Conservation (phyloP, 495 filamentous ascomycete genomes). For the Penicillium roqueforti region DNA sequence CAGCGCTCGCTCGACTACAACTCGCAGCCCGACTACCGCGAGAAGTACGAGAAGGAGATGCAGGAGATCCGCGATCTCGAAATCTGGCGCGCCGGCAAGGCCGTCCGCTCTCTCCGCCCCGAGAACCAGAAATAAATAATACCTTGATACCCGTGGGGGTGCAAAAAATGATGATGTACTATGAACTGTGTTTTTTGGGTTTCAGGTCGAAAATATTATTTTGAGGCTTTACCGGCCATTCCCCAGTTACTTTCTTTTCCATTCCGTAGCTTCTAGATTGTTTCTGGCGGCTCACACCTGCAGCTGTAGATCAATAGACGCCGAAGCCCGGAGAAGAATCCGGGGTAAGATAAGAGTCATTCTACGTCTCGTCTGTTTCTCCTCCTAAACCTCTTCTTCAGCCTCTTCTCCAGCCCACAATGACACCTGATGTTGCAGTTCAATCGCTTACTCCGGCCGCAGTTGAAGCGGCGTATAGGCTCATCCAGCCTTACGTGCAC, state of each 20-base stretch:
- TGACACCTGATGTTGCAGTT: slow-evolving; percentile 34
- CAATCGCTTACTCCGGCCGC: slow-evolving; percentile 64
- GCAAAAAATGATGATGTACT: slow-evolving; percentile 46
- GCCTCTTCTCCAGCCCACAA: not conserved
- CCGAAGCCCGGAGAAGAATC: slow-evolving; percentile 8
- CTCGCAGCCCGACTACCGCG: slow-evolving; percentile 85
- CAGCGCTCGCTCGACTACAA: slow-evolving; percentile 93
- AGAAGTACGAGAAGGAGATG: slow-evolving; percentile 96
- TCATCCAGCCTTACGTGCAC: slow-evolving; percentile 76
- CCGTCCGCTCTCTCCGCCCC: slow-evolving; percentile 83
- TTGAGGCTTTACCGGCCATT: slow-evolving; percentile 10
- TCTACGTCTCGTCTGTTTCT: too few relatives aligned
- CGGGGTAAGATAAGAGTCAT: slow-evolving; percentile 10
- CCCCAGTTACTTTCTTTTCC: slow-evolving; percentile 6
- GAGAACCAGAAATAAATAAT: slow-evolving; percentile 81
- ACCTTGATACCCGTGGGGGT: slow-evolving; percentile 30
- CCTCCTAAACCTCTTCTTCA: too few relatives aligned
- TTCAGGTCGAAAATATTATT: slow-evolving; percentile 23
- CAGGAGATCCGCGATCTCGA: slow-evolving; percentile 92
- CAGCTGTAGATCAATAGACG: not conserved
- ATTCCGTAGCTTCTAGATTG: not conserved
- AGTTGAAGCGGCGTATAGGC: slow-evolving; percentile 62
- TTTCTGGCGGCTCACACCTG: not conserved
- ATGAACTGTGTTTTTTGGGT: slow-evolving; percentile 34
- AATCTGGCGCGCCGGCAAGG: slow-evolving; percentile 99